Percentiles rank a stretch among this genome's conserved stretches.
Evolutionary conservation across 345 rosid genomes (phyloP).

Genomic region (Salix purpurea): DNA sequence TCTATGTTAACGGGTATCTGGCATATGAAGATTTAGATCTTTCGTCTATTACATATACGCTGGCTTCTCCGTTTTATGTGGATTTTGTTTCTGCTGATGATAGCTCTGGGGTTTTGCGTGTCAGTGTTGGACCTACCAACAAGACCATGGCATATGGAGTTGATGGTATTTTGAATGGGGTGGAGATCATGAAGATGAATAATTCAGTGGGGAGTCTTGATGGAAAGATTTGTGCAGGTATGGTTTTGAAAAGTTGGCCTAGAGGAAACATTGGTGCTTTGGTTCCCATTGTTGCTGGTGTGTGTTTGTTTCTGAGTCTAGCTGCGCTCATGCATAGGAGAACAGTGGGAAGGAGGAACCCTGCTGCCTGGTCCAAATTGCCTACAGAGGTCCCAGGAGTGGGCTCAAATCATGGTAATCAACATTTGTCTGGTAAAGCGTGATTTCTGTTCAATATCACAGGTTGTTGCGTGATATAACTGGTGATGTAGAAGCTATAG

Average conservation of each 20-base stretch:
- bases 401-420: conserved; percentile 27
- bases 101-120: conserved; percentile 34
- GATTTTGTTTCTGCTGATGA: conserved; percentile 54
- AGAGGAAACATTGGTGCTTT: conserved; percentile 41
- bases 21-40: conserved; percentile 60
- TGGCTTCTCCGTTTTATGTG: conserved; percentile 71
- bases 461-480: neutral
- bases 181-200: conserved; percentile 90
- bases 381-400: conserved; percentile 39
- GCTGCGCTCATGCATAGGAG: conserved; percentile 41
- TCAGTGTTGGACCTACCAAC: conserved; percentile 68
- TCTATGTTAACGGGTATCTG: conserved; percentile 58
- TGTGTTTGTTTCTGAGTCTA: conserved; percentile 58
- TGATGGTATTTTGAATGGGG: conserved; percentile 76
- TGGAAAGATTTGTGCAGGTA: conserved; percentile 45
- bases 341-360: conserved; percentile 19
- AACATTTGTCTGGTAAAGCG: conserved; percentile 24
- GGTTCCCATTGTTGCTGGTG: conserved; percentile 51
- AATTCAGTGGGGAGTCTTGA: conserved; percentile 81
- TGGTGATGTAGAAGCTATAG: neutral
- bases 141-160: conserved; percentile 39
- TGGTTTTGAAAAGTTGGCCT: conserved; percentile 48
- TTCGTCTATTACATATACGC: conserved; percentile 19
- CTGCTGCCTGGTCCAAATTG: conserved; percentile 58
- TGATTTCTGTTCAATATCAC: conserved; percentile 24